These are phyloP conservation scores for Musa beccarii DNA, from an alignment of 176 grass and related monocot species.

Conservation along the genomic window DNA sequence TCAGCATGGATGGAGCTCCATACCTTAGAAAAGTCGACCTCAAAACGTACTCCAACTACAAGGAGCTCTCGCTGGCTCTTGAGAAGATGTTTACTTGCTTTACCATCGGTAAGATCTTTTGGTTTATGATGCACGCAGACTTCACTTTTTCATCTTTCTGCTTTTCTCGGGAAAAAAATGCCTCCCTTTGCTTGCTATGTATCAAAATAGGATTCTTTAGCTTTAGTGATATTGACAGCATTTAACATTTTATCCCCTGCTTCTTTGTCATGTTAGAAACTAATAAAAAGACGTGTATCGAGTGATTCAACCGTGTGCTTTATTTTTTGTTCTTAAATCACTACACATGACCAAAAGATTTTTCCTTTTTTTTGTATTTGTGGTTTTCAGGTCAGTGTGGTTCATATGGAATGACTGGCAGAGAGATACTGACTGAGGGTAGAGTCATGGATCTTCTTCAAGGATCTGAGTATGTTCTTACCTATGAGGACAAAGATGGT, in stretches of 20 bases:
- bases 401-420: slow-evolving; percentile 26
- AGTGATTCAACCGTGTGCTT: not conserved
- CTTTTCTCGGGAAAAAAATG: not conserved
- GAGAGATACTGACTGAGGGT: slow-evolving; percentile 34
- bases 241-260: too few species aligned
- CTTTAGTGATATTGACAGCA: too few species aligned
- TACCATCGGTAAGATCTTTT: slow-evolving; percentile 41
- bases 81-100: slow-evolving; percentile 82
- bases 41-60: slow-evolving; percentile 53
- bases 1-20: slow-evolving; percentile 70
- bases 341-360: not conserved
- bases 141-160: not conserved
- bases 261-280: not conserved
- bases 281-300: not conserved
- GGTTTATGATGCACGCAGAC: not conserved
- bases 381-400: slow-evolving; percentile 28
- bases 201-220: too few species aligned
- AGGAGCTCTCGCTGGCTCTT: slow-evolving; percentile 41
- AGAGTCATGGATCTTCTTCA: slow-evolving; percentile 43
- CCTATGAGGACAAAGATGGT: slow-evolving; percentile 67
- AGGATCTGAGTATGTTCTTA: slow-evolving; percentile 62
- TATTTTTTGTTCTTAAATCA: not conserved
- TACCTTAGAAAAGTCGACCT: slow-evolving; percentile 73
- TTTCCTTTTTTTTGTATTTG: not conserved
- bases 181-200: too few species aligned